Evolutionary conservation across 78 protist genomes (phyloP), one percentile per base, ranked within the genome.

Genomic region (Planoprotostelium fungivorum): DNA sequence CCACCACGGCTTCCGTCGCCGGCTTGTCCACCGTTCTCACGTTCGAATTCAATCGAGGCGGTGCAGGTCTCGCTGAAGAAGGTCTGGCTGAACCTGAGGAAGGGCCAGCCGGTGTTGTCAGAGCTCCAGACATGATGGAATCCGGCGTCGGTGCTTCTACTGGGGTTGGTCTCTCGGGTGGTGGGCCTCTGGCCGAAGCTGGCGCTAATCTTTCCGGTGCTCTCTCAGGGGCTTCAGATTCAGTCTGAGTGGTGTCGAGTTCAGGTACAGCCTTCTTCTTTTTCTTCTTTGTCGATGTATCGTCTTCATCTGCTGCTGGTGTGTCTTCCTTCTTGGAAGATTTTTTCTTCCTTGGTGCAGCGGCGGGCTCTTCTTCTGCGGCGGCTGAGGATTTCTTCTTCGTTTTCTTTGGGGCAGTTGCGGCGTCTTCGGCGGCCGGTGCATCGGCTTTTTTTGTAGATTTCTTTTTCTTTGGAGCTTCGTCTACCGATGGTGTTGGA

Each of bases 21-120:
- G 34, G 29, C 25, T 85, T 85, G 34, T 85, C 86, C 29, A 85
- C 86, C 36, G 86, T 85, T 35, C 86, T 34, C 36, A 85, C 86
- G 86, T 85, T 85, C 34, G 36, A 28, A 1, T 10, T 10, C 10
- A 85, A 10, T 28, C 36, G 34, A 25, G 86, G 86, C 29, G 86
- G 86, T 85, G 86, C 86, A 23, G 25, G 86, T 35, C 86, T 34
- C 29, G 86, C 86, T 25, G 86, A 85, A 10, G 36, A 35, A 35
- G 86, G 86, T 35, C 86, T 34, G 34, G 1, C 36, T 85, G 10
- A 10, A 5, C 36, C 9, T 28, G 73, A 51, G 16, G 73, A 16
- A 51, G 73, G 73, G 5, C 31, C 73, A 5, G 73, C 73, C 16
- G 73, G 73, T 51, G 31, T 16, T 5, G 73, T 51, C 73, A 51